Percentiles rank a stretch among this genome's conserved stretches.
Evolutionary conservation across 1,284 basidiomycete species (phyloP).

Genomic region (Naganishia cerealis): DNA sequence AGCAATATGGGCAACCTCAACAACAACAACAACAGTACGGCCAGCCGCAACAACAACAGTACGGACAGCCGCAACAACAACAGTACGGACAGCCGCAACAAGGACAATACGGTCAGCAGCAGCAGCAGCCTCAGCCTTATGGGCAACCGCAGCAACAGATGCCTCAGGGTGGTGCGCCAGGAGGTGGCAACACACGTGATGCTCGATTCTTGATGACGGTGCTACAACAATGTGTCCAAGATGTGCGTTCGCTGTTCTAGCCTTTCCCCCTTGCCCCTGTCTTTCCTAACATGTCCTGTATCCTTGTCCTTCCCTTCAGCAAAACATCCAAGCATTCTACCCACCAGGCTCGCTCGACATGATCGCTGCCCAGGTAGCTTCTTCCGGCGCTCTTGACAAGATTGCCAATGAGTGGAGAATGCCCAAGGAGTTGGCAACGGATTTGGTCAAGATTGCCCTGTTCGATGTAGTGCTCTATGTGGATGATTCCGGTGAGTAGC

Average conservation of each 20-base stretch:
- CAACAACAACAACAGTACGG: slow-evolving; percentile 34
- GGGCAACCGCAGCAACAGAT: slow-evolving; percentile 37
- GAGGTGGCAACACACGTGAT: slow-evolving; percentile 37
- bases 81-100: slow-evolving; percentile 28
- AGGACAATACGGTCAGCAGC: slow-evolving; percentile 29
- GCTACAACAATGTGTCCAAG: slow-evolving; percentile 53
- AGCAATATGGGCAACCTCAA: slow-evolving; percentile 7
- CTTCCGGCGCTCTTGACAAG: slow-evolving; percentile 51
- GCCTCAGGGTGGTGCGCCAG: slow-evolving; percentile 35
- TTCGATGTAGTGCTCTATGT: slow-evolving; percentile 53
- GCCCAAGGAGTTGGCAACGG: slow-evolving; percentile 54
- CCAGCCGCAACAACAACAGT: slow-evolving; percentile 33
- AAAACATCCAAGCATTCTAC: slow-evolving; percentile 56
- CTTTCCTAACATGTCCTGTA: background rate
- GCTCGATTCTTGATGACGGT: slow-evolving; percentile 41
- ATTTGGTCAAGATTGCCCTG: slow-evolving; percentile 53
- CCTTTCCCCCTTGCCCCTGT: background rate
- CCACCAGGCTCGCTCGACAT: slow-evolving; percentile 53
- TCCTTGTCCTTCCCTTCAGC: slow-evolving; percentile 37
- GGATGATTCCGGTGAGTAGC: slow-evolving; percentile 49
- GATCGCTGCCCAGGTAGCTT: slow-evolving; percentile 53
- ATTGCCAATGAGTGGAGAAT: slow-evolving; percentile 55
- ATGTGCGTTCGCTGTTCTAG: slow-evolving; percentile 50
- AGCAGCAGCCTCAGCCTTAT: slow-evolving; percentile 32
- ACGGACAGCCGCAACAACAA: slow-evolving; percentile 36